These are phyloP conservation scores for Linaria vulgaris DNA, from an alignment of 257 asterid species.

Conservation along the genomic window DNA sequence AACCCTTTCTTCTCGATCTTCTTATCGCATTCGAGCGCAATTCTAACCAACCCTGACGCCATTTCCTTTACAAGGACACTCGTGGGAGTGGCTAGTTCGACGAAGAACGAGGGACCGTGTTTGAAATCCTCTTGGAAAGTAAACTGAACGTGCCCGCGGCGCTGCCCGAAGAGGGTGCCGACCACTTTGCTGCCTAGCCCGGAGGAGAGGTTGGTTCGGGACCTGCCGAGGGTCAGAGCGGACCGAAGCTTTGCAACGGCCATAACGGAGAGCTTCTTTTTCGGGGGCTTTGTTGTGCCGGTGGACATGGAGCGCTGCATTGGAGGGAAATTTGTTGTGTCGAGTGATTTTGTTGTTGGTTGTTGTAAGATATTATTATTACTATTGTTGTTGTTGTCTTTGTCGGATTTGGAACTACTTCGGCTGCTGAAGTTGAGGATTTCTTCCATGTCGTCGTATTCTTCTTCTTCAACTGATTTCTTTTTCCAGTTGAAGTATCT, in stretches of 20 bases:
- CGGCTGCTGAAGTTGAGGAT: conserved; percentile 30
- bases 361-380: too few species aligned
- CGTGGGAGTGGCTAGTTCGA: conserved; percentile 75
- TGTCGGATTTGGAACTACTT: too few species aligned
- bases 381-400: background rate
- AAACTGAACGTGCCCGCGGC: conserved; percentile 79
- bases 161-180: conserved; percentile 78
- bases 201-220: conserved; percentile 37
- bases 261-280: conserved; percentile 42
- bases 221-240: conserved; percentile 40
- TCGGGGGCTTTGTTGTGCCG: conserved; percentile 30
- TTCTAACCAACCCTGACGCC: conserved; percentile 85
- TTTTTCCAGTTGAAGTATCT: conserved; percentile 71
- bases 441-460: conserved; percentile 48
- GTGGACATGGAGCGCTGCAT: conserved; percentile 38
- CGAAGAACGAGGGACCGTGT: conserved; percentile 55
- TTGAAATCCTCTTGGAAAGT: conserved; percentile 76
- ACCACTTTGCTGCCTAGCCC: conserved; percentile 62
- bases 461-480: conserved; percentile 47
- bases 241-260: conserved; percentile 53
- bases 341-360: conserved; percentile 31
- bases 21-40: conserved; percentile 78
- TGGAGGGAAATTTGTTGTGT: conserved; percentile 22
- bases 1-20: conserved; percentile 38
- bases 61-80: conserved; percentile 72